Conservation (phyloP, 2,329 filamentous ascomycete species). For the Lasiodiplodia citricola region DNA sequence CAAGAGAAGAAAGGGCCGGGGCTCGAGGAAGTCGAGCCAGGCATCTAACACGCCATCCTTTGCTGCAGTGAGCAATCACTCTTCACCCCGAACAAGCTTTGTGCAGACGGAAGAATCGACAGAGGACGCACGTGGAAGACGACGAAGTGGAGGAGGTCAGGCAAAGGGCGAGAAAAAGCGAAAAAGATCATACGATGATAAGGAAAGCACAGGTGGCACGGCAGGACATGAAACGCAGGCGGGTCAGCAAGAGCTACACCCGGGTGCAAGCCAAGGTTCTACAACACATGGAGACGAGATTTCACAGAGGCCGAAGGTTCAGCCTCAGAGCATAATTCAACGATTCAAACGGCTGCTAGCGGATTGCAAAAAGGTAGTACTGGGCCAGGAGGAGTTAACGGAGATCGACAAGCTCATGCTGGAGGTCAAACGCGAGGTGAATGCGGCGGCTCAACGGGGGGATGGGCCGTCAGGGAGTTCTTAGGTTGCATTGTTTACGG, state of each 20-base stretch:
- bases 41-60: slow-evolving; percentile 19
- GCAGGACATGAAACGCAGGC: slow-evolving; percentile 14
- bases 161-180: background rate
- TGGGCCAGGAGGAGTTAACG: slow-evolving; percentile 70
- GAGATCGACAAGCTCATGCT: slow-evolving; percentile 80
- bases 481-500: slow-evolving; percentile 7
- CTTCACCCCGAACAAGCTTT: background rate
- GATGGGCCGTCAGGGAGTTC: slow-evolving; percentile 22
- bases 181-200: slow-evolving; percentile 15
- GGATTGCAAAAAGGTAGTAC: slow-evolving; percentile 62
- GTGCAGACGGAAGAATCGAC: background rate
- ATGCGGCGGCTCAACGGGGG: slow-evolving; percentile 67
- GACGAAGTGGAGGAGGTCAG: background rate
- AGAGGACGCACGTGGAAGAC: background rate
- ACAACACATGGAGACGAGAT: background rate
- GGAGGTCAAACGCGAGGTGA: slow-evolving; percentile 76
- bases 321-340: slow-evolving; percentile 58
- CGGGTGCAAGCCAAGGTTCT: slow-evolving; percentile 19
- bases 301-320: slow-evolving; percentile 25
- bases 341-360: slow-evolving; percentile 63
- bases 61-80: slow-evolving; percentile 7
- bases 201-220: slow-evolving; percentile 13
- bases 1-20: slow-evolving; percentile 11
- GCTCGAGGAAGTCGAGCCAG: slow-evolving; percentile 28
- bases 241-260: background rate